Evolutionary conservation across 2,329 filamentous ascomycete species (phyloP), one percentile per base, ranked within the genome.

Genomic region (Stachybotrys elegans): DNA sequence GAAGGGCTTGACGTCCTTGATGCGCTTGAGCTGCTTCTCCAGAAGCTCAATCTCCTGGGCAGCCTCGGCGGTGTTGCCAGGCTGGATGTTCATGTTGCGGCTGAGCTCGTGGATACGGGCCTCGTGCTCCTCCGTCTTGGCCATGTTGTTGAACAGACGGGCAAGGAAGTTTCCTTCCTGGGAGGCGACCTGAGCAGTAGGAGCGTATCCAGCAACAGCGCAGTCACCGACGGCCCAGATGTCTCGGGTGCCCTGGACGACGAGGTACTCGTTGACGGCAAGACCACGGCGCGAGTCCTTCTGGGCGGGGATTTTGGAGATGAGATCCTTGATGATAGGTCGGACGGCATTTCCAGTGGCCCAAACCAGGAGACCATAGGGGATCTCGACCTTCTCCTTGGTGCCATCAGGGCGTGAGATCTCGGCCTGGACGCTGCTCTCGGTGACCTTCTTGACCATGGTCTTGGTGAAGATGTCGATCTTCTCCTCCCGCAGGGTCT

Each of bases 181-280:
- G 9, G 87, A 81, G 45, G 93, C 93, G 38, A 98, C 93, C 75
- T 98, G 93, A 22, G 93, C 93, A 8, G 93, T 98, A 27, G 93
- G 93, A 22, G 93, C 93, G 65, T 98, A 98, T 66, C 95, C 95
- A 55, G 93, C 93, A 40, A 97, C 86, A 44, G 92, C 92, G 66
- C 93, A 98, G 75, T 98, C 93, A 59, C 93, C 93, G 43, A 96
- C 85, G 40, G 93, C 93, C 93, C 93, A 98, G 66, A 98, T 88
- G 65, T 97, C 94, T 62, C 94, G 90, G 40, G 92, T 82, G 45
- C 93, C 93, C 71, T 98, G 95, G 49, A 98, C 93, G 47, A 97
- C 93, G 12, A 98, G 86, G 71, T 96, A 98, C 70, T 98, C 93
- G 72, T 98, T 98, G 51, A 98, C 93, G 44, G 89, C 88, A 40